Evolutionary conservation across 1,284 basidiomycete genomes (phyloP).

Genomic region (Pseudozyma thailandica): DNA sequence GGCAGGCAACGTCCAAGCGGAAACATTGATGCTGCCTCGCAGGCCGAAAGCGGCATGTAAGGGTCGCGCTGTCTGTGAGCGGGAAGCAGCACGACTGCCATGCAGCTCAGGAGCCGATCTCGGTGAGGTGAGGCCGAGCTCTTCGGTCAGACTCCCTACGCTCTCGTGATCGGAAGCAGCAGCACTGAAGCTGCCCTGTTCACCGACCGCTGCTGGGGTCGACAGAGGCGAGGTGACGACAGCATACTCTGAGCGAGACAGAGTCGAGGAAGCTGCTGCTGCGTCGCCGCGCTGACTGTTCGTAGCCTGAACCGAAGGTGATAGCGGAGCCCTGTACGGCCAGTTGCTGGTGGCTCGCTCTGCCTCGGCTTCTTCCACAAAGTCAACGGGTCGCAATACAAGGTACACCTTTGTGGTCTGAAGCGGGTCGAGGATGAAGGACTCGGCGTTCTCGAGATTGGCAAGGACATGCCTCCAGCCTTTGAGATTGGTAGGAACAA

Average conservation of each 20-base stretch:
- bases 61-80: constrained; percentile 19
- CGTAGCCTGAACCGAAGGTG: constrained; percentile 14
- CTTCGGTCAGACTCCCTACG: constrained; percentile 17
- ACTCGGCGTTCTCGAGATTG: constrained; percentile 58
- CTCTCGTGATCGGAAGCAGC: constrained; percentile 36
- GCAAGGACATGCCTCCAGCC: constrained; percentile 61
- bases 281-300: constrained; percentile 20
- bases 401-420: constrained; percentile 55
- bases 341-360: constrained; percentile 14
- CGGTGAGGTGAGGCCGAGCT: constrained; percentile 39
- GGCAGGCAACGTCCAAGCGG: constrained; percentile 39
- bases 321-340: constrained; percentile 22
- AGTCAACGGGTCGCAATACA: constrained; percentile 51
- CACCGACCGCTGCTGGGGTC: constrained; percentile 39
- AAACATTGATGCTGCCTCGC: constrained; percentile 39
- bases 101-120: constrained; percentile 44
- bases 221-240: constrained; percentile 30
- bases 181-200: constrained; percentile 30
- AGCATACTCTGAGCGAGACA: constrained; percentile 10
- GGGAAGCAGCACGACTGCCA: constrained; percentile 9
- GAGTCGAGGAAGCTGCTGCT: constrained; percentile 2
- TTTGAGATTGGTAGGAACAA: constrained; percentile 56
- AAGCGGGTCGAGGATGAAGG: constrained; percentile 54
- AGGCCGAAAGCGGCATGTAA: constrained; percentile 44
- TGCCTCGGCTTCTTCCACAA: constrained; percentile 43